These are phyloP conservation scores for Sugiyamaella chiloensis DNA, from an alignment of 805 yeast genomes.

Conservation along the genomic window DNA sequence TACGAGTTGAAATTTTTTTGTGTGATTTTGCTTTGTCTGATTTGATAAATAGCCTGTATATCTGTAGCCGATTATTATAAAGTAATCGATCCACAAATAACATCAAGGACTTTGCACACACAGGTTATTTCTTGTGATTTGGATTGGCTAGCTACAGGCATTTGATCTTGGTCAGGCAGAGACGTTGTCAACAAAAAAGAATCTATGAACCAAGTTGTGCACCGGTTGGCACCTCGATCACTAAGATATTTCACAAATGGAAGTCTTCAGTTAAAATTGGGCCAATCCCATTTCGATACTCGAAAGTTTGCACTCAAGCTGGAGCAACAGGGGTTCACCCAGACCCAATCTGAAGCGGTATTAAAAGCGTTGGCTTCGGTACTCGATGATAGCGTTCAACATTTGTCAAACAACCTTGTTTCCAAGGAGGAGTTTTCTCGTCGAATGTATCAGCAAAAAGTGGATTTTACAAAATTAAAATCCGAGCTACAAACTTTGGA, in stretches of 20 bases:
- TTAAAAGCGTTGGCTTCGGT: constrained; percentile 70
- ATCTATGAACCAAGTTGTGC: too few species aligned
- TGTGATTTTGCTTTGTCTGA: too few species aligned
- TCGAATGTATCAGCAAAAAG: constrained; percentile 91
- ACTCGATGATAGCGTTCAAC: constrained; percentile 72
- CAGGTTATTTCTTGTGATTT: too few species aligned
- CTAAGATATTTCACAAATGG: constrained; percentile 1
- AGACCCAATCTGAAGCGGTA: constrained; percentile 75
- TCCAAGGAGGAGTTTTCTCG: constrained; percentile 78
- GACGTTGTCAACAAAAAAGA: too few species aligned
- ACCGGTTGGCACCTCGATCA: too few species aligned
- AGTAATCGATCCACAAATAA: too few species aligned
- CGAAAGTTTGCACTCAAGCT: constrained; percentile 66
- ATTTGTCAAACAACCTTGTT: constrained; percentile 75
- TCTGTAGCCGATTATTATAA: too few species aligned
- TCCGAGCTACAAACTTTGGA: constrained; percentile 90
- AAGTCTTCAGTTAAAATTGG: constrained; percentile 14
- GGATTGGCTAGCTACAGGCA: too few species aligned
- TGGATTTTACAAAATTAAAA: constrained; percentile 90
- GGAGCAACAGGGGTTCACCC: constrained; percentile 66
- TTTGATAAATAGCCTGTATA: too few species aligned
- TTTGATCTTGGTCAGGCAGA: too few species aligned
- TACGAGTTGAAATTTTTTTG: too few species aligned
- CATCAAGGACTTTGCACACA: too few species aligned
- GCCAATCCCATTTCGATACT: constrained; percentile 60